Evolutionary conservation across 164 flowering plant genomes (phyloP), one percentile per base, ranked within the genome.

Genomic region (Chloranthus sessilifolius): DNA sequence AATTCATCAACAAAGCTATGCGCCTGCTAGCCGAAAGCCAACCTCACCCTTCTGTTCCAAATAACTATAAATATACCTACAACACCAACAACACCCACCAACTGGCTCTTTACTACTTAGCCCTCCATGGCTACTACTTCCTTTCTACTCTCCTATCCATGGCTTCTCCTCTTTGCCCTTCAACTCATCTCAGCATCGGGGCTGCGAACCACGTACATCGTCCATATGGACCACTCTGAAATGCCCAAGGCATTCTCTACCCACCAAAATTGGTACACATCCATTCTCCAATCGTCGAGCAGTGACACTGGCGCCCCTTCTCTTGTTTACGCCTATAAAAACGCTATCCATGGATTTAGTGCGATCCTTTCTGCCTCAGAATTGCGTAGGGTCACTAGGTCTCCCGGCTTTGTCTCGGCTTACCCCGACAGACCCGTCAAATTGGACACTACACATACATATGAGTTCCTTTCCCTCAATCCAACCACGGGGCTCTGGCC

Each of bases 181-280:
- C 5, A 26, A 15, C 2, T 56, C 1, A 7, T 15, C 5, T 49
- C 57, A 9, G 16, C 43, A 1, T 11, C 21, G 2, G 70, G 50
- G 4, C 37, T 48, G 1, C 57, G 65, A 30, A 52, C 62, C 7
- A 62, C 70, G 1, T 78, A 78, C 34, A 67, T 80, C 9, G 65
- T 83, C 41, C 82, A 76, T 56, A 76, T 83, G 81, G 85, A 77
- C 69, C 68, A 74, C 44, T 68, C 77, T 4, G 48, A 39, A 42
- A 77, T 72, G 80, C 87, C 81, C 4, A 60, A 55, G 19, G 56
- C 61, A 33, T 77, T 73, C 44, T 2, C 74, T 11, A 60, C 23
- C 47, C 78, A 61, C 44, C 56, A 63, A 4, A 44, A 57, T 14
- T 76, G 82, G 81, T 77, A 77, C 52, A 41, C 66, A 1, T 58